These are phyloP conservation scores for Clitopilus hobsonii DNA, from an alignment of 768 basidiomycete species.

Conservation along the genomic window DNA sequence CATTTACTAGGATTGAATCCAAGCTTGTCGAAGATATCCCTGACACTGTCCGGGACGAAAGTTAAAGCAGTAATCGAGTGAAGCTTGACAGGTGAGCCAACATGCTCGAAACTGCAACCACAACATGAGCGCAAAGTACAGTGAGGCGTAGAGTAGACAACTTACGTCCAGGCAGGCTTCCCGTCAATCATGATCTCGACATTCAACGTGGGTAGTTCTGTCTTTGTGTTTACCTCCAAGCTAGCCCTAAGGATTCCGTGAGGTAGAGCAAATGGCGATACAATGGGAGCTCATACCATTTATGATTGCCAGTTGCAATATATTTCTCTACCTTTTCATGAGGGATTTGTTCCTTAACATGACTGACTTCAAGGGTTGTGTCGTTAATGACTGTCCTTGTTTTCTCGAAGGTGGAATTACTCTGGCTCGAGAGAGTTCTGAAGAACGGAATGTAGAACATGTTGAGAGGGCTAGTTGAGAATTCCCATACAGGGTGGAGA, in stretches of 20 bases:
- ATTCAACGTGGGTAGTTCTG: conserved; percentile 42
- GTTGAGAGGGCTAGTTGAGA: conserved; percentile 67
- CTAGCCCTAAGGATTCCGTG: conserved; percentile 42
- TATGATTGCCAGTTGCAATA: conserved; percentile 59
- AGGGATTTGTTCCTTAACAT: conserved; percentile 35
- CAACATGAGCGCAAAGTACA: background rate
- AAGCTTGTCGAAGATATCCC: conserved; percentile 50
- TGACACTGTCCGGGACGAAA: conserved; percentile 43
- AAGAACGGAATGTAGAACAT: conserved; percentile 65
- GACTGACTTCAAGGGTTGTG: conserved; percentile 17
- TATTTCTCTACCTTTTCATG: conserved; percentile 54
- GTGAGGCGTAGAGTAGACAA: background rate
- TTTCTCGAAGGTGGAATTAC: conserved; percentile 36
- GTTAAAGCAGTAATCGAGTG: conserved; percentile 38
- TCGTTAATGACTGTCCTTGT: conserved; percentile 22
- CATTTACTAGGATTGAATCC: conserved; percentile 51
- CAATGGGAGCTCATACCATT: conserved; percentile 41
- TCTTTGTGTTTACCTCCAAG: conserved; percentile 66
- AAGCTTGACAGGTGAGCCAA: conserved; percentile 42
- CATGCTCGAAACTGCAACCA: conserved; percentile 36
- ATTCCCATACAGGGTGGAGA: conserved; percentile 47
- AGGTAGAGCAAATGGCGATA: background rate
- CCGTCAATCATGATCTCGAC: conserved; percentile 64
- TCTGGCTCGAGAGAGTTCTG: conserved; percentile 43
- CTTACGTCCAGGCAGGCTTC: conserved; percentile 45